Conservation (phyloP, 306 rosid species). For the Rosa rugosa region DNA sequence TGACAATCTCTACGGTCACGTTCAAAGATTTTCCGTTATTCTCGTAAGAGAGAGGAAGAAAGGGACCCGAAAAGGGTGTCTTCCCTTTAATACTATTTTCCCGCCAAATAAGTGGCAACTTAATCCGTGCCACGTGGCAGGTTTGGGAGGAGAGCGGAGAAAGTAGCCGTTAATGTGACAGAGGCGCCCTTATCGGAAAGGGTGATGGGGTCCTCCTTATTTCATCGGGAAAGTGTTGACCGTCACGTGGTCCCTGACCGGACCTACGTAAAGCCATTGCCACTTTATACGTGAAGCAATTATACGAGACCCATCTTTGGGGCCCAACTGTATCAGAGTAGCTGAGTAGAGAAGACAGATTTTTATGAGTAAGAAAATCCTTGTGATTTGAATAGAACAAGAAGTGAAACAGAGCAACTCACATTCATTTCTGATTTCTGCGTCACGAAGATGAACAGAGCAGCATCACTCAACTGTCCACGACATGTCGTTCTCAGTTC, state of each 20-base stretch:
- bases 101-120: constrained; percentile 46
- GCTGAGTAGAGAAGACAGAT: neutral
- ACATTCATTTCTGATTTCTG: constrained; percentile 23
- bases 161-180: constrained; percentile 68
- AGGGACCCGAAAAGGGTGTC: too few species aligned
- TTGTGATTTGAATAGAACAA: neutral
- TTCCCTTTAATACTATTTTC: constrained; percentile 8
- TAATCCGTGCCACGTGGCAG: constrained; percentile 50
- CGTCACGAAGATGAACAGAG: constrained; percentile 6
- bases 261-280: neutral
- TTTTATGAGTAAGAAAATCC: neutral
- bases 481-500: constrained; percentile 16
- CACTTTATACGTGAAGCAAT: constrained; percentile 17
- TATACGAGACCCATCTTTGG: neutral
- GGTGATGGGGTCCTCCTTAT: neutral
- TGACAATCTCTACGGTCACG: constrained; percentile 19
- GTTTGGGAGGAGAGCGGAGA: constrained; percentile 16
- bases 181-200: constrained; percentile 20
- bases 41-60: constrained; percentile 7
- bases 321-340: constrained; percentile 5
- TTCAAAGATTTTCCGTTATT: constrained; percentile 9
- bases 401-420: constrained; percentile 4
- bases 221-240: constrained; percentile 27
- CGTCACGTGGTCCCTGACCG: constrained; percentile 28
- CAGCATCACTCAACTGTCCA: neutral